These are phyloP conservation scores for Vigna nakashimae DNA, from an alignment of 306 rosid genomes.

Conservation along the genomic window DNA sequence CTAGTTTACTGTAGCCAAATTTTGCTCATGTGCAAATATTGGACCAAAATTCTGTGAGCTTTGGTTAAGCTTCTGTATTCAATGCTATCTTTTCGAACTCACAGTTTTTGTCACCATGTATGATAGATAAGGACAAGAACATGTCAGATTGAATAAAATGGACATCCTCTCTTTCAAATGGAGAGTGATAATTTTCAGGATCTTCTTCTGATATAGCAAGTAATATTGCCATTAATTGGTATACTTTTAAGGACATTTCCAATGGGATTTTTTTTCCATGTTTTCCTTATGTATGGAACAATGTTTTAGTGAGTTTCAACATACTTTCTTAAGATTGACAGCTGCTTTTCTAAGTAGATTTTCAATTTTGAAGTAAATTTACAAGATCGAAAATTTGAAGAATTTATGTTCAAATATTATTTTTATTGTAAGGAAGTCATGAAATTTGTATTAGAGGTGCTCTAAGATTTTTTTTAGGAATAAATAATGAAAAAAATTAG, in stretches of 20 bases:
- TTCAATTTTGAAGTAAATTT: too few relatives aligned
- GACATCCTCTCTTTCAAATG: neutral
- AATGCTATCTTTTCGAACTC: conserved; percentile 17
- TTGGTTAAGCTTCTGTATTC: conserved; percentile 35
- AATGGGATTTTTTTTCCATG: too few relatives aligned
- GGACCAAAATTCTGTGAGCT: conserved; percentile 15
- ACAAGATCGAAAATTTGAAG: too few relatives aligned
- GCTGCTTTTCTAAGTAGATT: too few relatives aligned
- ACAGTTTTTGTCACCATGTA: conserved; percentile 24
- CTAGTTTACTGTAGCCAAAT: conserved; percentile 33
- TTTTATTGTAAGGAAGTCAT: too few relatives aligned
- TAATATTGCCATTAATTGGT: neutral
- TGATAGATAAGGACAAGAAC: conserved; percentile 22
- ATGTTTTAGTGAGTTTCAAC: too few relatives aligned
- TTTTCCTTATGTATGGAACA: too few relatives aligned
- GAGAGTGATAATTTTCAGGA: neutral
- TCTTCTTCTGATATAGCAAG: conserved; percentile 18
- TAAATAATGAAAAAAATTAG: neutral
- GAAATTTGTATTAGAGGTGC: too few relatives aligned
- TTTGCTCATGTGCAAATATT: conserved; percentile 35
- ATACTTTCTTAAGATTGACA: too few relatives aligned
- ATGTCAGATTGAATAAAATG: conserved; percentile 35
- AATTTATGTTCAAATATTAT: too few relatives aligned
- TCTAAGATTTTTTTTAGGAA: neutral
- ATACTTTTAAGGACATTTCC: neutral